phyloP scores from a whole-genome alignment of 2,329 filamentous ascomycete species.

The Metarhizium anisopliae region DNA sequence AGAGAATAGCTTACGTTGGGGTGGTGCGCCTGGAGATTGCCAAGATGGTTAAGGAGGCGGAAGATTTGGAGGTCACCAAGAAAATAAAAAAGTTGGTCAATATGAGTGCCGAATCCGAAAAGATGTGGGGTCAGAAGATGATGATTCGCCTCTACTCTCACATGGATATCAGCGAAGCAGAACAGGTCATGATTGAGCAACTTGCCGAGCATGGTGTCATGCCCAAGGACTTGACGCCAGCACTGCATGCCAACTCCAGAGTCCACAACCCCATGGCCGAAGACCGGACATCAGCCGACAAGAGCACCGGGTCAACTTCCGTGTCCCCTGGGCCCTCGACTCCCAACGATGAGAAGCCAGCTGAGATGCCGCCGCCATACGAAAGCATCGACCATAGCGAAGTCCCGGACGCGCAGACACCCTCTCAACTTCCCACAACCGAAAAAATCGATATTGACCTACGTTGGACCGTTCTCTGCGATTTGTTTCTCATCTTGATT shows the following conservation, averaged over 20 bases:
- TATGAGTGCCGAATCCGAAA: constrained; percentile 65
- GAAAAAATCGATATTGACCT: constrained; percentile 91
- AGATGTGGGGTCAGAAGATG: constrained; percentile 97
- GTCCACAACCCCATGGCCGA: constrained; percentile 87
- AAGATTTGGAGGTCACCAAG: constrained; percentile 52
- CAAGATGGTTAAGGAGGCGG: constrained; percentile 62
- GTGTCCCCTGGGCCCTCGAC: constrained; percentile 15
- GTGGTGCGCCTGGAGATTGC: constrained; percentile 74
- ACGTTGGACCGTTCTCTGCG: constrained; percentile 93
- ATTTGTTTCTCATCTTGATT: constrained; percentile 90
- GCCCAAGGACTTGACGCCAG: constrained; percentile 71
- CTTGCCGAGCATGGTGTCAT: constrained; percentile 85
- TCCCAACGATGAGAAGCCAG: constrained; percentile 34
- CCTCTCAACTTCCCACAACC: constrained; percentile 71
- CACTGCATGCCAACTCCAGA: constrained; percentile 82
- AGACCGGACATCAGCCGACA: constrained; percentile 6
- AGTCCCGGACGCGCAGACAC: constrained; percentile 70
- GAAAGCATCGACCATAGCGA: constrained; percentile 58
- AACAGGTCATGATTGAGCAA: constrained; percentile 99
- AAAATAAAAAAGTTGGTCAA: constrained; percentile 63
- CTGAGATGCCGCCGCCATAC: constrained; percentile 49
- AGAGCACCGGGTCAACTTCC: constrained; percentile 9
- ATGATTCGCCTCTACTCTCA: constrained; percentile 92
- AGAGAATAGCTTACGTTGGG: constrained; percentile 93
- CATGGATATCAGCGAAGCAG: constrained; percentile 87